phyloP scores from a whole-genome alignment of 1,284 basidiomycete genomes.

The Fomes fomentarius region DNA sequence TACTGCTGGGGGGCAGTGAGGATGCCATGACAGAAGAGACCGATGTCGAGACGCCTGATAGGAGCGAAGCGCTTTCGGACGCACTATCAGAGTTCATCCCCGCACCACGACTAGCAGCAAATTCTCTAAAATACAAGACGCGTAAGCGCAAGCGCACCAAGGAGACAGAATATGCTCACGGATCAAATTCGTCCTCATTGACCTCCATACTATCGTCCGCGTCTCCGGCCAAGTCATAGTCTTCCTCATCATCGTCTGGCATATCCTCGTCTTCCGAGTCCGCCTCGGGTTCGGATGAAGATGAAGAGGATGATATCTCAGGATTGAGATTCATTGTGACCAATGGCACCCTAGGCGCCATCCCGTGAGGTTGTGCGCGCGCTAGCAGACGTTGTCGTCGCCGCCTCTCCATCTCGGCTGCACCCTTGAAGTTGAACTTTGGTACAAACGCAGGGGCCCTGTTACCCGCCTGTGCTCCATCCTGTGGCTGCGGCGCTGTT shows the following conservation, averaged over 20 bases:
- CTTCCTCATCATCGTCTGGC: slow-evolving; percentile 55
- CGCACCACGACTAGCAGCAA: slow-evolving; percentile 35
- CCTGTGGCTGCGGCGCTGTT: not conserved
- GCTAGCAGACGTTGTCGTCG: slow-evolving; percentile 60
- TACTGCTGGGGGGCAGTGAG: slow-evolving; percentile 45
- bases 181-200: slow-evolving; percentile 73
- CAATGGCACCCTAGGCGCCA: slow-evolving; percentile 19
- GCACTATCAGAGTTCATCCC: slow-evolving; percentile 53
- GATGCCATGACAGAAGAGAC: slow-evolving; percentile 52
- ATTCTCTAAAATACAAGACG: slow-evolving; percentile 56
- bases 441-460: slow-evolving; percentile 53
- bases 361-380: slow-evolving; percentile 27
- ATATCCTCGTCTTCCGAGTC: slow-evolving; percentile 41
- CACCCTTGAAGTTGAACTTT: slow-evolving; percentile 69
- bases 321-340: slow-evolving; percentile 40
- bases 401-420: slow-evolving; percentile 78
- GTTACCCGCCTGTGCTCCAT: not conserved
- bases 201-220: slow-evolving; percentile 58
- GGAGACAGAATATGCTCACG: slow-evolving; percentile 48
- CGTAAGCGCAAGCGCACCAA: slow-evolving; percentile 6
- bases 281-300: slow-evolving; percentile 29
- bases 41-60: slow-evolving; percentile 54
- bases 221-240: slow-evolving; percentile 49
- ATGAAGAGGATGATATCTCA: slow-evolving; percentile 53
- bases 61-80: slow-evolving; percentile 58